Base-by-base conservation (phyloP, 2,329 filamentous ascomycete genomes). In the Chalaropsis ovoidea region DNA sequence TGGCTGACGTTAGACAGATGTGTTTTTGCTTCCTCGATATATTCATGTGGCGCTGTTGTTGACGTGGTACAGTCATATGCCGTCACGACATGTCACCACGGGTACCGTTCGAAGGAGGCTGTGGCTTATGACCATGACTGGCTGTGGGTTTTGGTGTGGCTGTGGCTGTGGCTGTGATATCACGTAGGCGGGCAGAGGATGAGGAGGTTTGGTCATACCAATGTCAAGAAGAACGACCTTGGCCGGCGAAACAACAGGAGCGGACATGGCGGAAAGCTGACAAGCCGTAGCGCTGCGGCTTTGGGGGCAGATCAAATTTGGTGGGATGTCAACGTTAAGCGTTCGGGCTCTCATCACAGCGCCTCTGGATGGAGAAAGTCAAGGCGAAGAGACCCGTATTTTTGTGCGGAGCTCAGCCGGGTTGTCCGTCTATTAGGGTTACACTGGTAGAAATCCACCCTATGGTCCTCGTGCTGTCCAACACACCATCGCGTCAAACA, bases 171-270 rank as follows among this genome's bases (percentile, higher is more conserved):
- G 22, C 22, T 49, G n/a, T 17, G 43, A 47, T 47, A 22, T 8
- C 47, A 15, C 43, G 43, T 6, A 39, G 39, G 54, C 8, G 17
- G n/a, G n/a, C n/a, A n/a, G 3, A 56, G 13, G 8, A 58, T 17
- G 54, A 39, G 39, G 11, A 67, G 43, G 56, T 3, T 13, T 39
- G 68, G 68, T 75, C 78, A 78, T 77, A 84, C 82, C 82, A 72
- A 84, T 84, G 73, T 84, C 81, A 70, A 84, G 78, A 70, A 84
- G 73, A 70, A 82, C 76, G 43, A 79, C 77, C 71, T 79, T 78
- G 64, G 78, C 70, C 52, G 68, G 67, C 39, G 64, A 64, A 19
- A 65, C 15, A 15, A 11, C 52, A 39, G 27, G 24, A 39, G 17
- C 39, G 17, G 62, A 45, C 52, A 58, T 64, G 17, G 15, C 39